phyloP scores from a whole-genome alignment of 805 yeast genomes.

The Yarrowia divulgata region DNA sequence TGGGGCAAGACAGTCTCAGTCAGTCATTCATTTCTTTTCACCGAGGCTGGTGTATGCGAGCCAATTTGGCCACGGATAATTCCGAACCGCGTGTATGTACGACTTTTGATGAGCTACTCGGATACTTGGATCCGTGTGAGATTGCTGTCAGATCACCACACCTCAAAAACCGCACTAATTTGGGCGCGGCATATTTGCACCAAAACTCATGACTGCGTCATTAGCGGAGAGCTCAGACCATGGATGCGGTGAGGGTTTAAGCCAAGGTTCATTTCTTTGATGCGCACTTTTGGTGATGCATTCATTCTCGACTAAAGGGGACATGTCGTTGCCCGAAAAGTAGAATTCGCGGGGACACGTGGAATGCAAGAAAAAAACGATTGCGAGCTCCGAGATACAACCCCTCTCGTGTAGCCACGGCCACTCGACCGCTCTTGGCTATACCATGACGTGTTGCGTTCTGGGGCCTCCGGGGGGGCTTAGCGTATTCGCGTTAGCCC shows the following conservation, averaged over 20 bases:
- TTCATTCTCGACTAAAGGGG: conserved; percentile 5
- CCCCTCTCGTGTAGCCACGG: no score
- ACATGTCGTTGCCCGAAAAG: background rate
- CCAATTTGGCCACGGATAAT: background rate
- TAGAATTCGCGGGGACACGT: background rate
- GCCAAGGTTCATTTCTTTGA: conserved; percentile 21
- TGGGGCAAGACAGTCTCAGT: conserved; percentile 26
- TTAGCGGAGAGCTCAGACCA: conserved; percentile 5
- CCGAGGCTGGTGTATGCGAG: background rate
- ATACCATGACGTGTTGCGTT: background rate
- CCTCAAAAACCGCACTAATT: background rate
- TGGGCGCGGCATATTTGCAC: conserved; percentile 6
- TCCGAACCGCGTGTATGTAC: background rate
- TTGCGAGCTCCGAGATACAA: no score
- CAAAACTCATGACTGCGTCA: conserved; percentile 16
- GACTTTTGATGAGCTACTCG: background rate
- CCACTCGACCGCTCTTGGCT: no score
- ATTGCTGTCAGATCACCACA: conserved; percentile 19
- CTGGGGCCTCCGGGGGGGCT: background rate
- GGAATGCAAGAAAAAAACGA: background rate
- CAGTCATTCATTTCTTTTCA: background rate
- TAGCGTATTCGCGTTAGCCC: conserved; percentile 10
- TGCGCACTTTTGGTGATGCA: conserved; percentile 23
- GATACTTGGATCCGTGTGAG: background rate
- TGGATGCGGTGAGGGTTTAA: conserved; percentile 7